phyloP scores from a whole-genome alignment of 805 yeast genomes.

The Kodamaea kakaduensis region DNA sequence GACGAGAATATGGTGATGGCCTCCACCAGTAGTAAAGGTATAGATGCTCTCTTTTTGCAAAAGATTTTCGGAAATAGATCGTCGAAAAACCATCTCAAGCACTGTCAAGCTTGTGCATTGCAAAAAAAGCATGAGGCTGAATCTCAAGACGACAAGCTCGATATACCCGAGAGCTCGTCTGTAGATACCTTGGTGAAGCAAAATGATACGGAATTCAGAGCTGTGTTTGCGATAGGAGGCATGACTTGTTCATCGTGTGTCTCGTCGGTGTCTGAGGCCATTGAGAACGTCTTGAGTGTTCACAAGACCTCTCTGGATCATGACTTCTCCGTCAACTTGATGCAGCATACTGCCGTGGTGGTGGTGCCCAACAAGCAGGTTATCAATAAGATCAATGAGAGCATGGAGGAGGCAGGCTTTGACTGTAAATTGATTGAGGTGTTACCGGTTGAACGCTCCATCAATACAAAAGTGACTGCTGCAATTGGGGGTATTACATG shows the following conservation, averaged over 20 bases:
- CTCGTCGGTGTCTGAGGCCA: slow-evolving; percentile 25
- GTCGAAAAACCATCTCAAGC: slow-evolving; percentile 33
- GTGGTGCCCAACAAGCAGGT: slow-evolving; percentile 50
- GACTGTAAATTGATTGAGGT: slow-evolving; percentile 54
- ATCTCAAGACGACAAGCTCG: slow-evolving; percentile 10
- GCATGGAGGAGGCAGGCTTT: slow-evolving; percentile 32
- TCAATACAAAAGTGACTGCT: slow-evolving; percentile 51
- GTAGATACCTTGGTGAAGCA: slow-evolving; percentile 26
- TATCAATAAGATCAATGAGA: slow-evolving; percentile 28
- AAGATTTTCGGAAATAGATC: slow-evolving; percentile 16
- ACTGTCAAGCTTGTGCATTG: slow-evolving; percentile 39
- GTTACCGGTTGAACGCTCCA: slow-evolving; percentile 50
- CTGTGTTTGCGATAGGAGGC: slow-evolving; percentile 49
- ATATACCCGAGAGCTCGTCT: slow-evolving; percentile 10
- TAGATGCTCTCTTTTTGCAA: slow-evolving; percentile 15
- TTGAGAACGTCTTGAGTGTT: slow-evolving; percentile 21
- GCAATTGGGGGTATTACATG: slow-evolving; percentile 73
- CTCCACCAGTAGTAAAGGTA: no score
- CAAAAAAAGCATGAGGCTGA: slow-evolving; percentile 8
- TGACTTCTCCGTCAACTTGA: slow-evolving; percentile 47
- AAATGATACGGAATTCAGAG: slow-evolving; percentile 33
- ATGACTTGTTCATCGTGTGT: slow-evolving; percentile 42
- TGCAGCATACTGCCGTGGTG: slow-evolving; percentile 50
- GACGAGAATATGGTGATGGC: slow-evolving; percentile 15
- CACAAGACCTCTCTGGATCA: slow-evolving; percentile 17